Evolutionary conservation across 108 stramenopile genomes (phyloP).

Genomic region (Nitzschia inconspicua): DNA sequence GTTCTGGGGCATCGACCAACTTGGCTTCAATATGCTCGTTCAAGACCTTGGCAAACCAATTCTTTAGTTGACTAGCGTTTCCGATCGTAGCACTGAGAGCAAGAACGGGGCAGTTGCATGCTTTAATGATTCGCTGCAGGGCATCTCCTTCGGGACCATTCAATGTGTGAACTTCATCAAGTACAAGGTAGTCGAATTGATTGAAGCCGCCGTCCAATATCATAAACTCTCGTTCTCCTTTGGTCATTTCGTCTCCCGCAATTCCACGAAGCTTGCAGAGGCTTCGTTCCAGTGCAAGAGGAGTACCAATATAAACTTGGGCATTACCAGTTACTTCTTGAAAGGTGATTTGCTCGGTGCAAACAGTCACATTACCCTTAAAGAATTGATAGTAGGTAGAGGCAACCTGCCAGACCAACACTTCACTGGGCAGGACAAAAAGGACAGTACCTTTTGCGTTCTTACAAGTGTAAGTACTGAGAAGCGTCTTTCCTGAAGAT

Average conservation of each 20-base stretch:
- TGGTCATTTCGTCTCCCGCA: constrained; percentile 92
- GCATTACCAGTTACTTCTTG: constrained; percentile 88
- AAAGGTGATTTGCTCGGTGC: constrained; percentile 87
- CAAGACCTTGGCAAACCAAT: constrained; percentile 91
- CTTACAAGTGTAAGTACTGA: constrained; percentile 97
- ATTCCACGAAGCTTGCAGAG: constrained; percentile 94
- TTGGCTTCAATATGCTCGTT: constrained; percentile 82
- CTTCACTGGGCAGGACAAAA: constrained; percentile 98
- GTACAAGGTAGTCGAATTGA: constrained; percentile 96
- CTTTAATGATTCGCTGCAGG: constrained; percentile 94
- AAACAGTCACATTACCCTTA: constrained; percentile 91
- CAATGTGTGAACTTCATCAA: constrained; percentile 98
- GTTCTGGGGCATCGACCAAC: constrained; percentile 58
- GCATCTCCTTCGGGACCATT: constrained; percentile 98
- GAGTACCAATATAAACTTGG: constrained; percentile 97
- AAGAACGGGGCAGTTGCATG: constrained; percentile 92
- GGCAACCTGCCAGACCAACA: constrained; percentile 99
- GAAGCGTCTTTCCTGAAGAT: constrained; percentile 97
- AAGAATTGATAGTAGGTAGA: constrained; percentile 98
- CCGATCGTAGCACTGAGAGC: constrained; percentile 99
- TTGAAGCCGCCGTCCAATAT: constrained; percentile 94
- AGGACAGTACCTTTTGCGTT: constrained; percentile 85
- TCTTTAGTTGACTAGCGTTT: constrained; percentile 90
- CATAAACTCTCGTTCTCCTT: constrained; percentile 91
- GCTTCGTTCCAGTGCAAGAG: constrained; percentile 89